Conservation (phyloP, 2,329 filamentous ascomycete genomes). For the Elsinoe australis region DNA sequence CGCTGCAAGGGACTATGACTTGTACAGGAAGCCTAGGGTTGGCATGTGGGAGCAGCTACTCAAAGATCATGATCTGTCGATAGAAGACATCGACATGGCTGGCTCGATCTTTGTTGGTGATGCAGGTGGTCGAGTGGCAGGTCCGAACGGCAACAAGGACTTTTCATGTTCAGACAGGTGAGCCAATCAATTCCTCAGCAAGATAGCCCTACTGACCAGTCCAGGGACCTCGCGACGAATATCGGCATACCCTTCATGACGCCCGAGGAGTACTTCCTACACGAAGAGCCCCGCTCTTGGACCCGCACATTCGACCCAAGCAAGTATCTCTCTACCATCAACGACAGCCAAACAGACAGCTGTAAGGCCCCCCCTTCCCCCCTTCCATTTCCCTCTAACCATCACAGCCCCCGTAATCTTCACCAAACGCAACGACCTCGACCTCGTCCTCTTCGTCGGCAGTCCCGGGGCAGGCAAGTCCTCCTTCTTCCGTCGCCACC, state of each 20-base stretch:
- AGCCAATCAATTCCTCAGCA: slow-evolving; percentile 9
- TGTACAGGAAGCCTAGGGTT: slow-evolving; percentile 74
- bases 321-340: slow-evolving; percentile 39
- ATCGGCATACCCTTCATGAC: slow-evolving; percentile 72
- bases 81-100: slow-evolving; percentile 56
- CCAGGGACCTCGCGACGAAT: slow-evolving; percentile 79
- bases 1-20: slow-evolving; percentile 75
- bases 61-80: slow-evolving; percentile 40
- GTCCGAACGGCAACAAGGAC: slow-evolving; percentile 42
- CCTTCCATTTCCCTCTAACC: too few species aligned
- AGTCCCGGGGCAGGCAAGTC: slow-evolving; percentile 88
- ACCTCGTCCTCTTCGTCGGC: slow-evolving; percentile 80
- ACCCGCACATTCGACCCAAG: slow-evolving; percentile 63
- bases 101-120: slow-evolving; percentile 84
- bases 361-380: too few species aligned
- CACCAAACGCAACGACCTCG: slow-evolving; percentile 56
- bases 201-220: not conserved
- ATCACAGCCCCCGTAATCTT: slow-evolving; percentile 32
- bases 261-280: slow-evolving; percentile 86
- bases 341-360: slow-evolving; percentile 27
- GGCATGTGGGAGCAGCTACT: slow-evolving; percentile 79
- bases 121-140: slow-evolving; percentile 52
- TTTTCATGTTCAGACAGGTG: slow-evolving; percentile 55
- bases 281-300: slow-evolving; percentile 58
- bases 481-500: slow-evolving; percentile 72